Evolutionary conservation across 768 basidiomycete species (phyloP).

Genomic region (Psilocybe tampanensis): DNA sequence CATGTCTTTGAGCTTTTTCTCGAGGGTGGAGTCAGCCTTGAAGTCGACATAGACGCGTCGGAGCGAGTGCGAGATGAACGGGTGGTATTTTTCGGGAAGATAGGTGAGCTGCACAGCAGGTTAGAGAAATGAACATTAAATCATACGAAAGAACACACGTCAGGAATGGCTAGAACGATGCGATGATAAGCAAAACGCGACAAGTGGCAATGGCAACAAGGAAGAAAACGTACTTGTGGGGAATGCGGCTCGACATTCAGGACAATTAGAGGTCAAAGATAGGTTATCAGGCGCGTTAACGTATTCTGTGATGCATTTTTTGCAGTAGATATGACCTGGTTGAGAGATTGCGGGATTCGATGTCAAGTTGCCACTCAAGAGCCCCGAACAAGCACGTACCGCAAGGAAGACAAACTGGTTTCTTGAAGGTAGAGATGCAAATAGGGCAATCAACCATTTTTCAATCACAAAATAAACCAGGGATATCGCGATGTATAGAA

Average conservation of each 20-base stretch:
- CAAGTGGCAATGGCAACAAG: neutral
- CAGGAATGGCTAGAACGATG: constrained; percentile 26
- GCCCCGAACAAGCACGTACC: constrained; percentile 39
- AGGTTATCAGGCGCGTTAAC: constrained; percentile 37
- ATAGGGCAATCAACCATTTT: constrained; percentile 51
- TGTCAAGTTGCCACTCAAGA: neutral
- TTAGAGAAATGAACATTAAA: neutral
- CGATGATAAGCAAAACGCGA: neutral
- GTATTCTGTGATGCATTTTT: constrained; percentile 50
- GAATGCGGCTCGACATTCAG: constrained; percentile 59
- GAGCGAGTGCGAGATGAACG: constrained; percentile 45
- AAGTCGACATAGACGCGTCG: constrained; percentile 53
- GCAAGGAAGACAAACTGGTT: constrained; percentile 63
- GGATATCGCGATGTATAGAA: too few relatives aligned
- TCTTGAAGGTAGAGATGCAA: constrained; percentile 52
- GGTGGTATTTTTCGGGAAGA: constrained; percentile 52
- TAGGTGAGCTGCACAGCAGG: constrained; percentile 38
- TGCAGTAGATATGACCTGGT: constrained; percentile 67
- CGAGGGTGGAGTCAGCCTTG: constrained; percentile 21
- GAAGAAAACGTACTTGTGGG: constrained; percentile 43
- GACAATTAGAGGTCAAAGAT: constrained; percentile 55
- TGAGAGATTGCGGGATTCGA: neutral
- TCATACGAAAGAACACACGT: constrained; percentile 22
- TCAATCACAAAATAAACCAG: too few relatives aligned
- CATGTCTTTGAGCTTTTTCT: constrained; percentile 37